A percentile compares a stretch with the other conserved stretches of the same genome.
These are phyloP conservation scores for Floccularia luteovirens DNA, from an alignment of 768 basidiomycete species.

Conservation along the genomic window DNA sequence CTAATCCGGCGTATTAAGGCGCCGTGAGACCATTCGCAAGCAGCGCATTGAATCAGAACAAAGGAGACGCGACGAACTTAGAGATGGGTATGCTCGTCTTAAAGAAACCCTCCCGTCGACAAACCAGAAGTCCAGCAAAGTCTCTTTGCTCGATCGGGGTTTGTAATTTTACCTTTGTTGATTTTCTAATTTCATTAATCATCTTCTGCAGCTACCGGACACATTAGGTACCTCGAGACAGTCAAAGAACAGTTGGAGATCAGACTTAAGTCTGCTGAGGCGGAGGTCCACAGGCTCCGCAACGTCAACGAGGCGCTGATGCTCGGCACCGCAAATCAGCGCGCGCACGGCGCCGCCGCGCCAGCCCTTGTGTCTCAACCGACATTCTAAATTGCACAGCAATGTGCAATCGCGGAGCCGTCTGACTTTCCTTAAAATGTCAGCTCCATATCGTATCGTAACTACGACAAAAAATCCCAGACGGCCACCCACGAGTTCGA, in stretches of 20 bases:
- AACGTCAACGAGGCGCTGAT: constrained; percentile 86
- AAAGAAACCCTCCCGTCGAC: constrained; percentile 86
- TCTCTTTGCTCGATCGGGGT: constrained; percentile 83
- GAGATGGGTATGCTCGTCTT: constrained; percentile 86
- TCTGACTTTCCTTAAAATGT: constrained; percentile 21
- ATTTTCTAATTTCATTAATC: constrained; percentile 8
- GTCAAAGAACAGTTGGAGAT: constrained; percentile 69
- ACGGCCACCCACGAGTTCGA: constrained; percentile 30
- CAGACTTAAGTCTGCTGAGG: constrained; percentile 70
- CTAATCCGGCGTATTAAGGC: constrained; percentile 24
- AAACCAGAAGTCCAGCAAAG: constrained; percentile 92
- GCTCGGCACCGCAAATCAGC: constrained; percentile 75
- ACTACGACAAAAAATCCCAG: constrained; percentile 16
- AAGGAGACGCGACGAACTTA: constrained; percentile 85
- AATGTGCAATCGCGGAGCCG: constrained; percentile 19
- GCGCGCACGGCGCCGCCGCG: constrained; percentile 45
- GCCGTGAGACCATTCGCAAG: constrained; percentile 85
- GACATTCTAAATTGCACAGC: constrained; percentile 29
- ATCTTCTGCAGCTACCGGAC: constrained; percentile 56
- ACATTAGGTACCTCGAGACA: constrained; percentile 83
- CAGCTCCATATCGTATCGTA: constrained; percentile 10
- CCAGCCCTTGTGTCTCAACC: constrained; percentile 40
- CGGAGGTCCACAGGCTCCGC: constrained; percentile 74
- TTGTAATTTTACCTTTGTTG: constrained; percentile 14
- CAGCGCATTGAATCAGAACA: constrained; percentile 95